Conservation (phyloP, 2,329 filamentous ascomycete genomes). For the Fusarium chuoi region DNA sequence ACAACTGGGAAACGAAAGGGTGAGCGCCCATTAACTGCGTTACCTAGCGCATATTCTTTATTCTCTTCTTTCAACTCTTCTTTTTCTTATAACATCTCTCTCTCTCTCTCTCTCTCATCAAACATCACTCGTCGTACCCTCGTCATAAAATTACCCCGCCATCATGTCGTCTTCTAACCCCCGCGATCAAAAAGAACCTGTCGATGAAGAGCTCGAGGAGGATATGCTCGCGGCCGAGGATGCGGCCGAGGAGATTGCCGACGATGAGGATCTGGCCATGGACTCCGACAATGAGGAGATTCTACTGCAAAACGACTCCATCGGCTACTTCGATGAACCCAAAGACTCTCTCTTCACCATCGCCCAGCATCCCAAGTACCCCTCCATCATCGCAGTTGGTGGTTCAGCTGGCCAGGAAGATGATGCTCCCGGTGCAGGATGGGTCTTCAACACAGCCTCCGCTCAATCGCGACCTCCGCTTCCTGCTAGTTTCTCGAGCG, state of each 20-base stretch:
- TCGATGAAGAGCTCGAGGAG: constrained; percentile 50
- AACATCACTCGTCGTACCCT: neutral
- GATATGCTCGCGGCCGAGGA: constrained; percentile 65
- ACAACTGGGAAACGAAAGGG: constrained; percentile 17
- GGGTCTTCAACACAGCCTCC: constrained; percentile 81
- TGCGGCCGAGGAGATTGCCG: constrained; percentile 79
- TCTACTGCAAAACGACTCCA: constrained; percentile 87
- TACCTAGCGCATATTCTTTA: neutral
- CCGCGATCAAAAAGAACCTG: constrained; percentile 38
- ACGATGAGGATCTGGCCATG: constrained; percentile 80
- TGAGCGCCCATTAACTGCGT: neutral
- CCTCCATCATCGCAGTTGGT: constrained; percentile 85
- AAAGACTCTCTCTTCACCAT: constrained; percentile 95
- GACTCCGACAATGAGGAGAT: constrained; percentile 83
- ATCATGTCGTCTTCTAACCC: constrained; percentile 48
- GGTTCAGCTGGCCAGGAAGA: constrained; percentile 72
- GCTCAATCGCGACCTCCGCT: constrained; percentile 73
- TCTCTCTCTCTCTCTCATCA: neutral
- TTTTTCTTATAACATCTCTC: neutral
- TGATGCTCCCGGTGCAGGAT: constrained; percentile 79
- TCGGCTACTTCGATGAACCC: constrained; percentile 91
- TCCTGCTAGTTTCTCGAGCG: constrained; percentile 78
- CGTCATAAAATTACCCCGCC: constrained; percentile 37
- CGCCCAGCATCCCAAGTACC: constrained; percentile 85
- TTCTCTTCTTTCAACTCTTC: neutral